These are phyloP conservation scores for Blastobotrys malaysiensis DNA, from an alignment of 1,139 yeast genomes.

Conservation along the genomic window DNA sequence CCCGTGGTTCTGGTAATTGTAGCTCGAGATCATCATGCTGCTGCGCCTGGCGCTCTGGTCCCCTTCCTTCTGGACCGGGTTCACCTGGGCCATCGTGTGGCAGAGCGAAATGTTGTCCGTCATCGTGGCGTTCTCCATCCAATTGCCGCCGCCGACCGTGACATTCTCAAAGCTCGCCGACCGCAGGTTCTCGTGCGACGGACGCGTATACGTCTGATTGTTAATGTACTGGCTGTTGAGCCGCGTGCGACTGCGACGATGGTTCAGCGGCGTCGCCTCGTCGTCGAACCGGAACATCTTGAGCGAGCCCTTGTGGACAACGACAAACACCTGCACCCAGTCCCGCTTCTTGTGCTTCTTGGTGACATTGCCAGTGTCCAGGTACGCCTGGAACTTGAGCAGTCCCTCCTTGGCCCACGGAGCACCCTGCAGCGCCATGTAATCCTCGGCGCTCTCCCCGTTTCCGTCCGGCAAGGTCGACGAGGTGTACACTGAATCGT, in stretches of 20 bases:
- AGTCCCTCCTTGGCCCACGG: slow-evolving; percentile 80
- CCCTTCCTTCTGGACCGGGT: slow-evolving; percentile 21
- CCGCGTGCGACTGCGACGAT: slow-evolving; percentile 45
- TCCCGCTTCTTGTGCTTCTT: slow-evolving; percentile 20
- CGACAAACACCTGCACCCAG: slow-evolving; percentile 32
- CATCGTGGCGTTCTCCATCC: slow-evolving; percentile 43
- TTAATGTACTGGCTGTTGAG: background rate
- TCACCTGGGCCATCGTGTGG: slow-evolving; percentile 32
- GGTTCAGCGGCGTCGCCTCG: slow-evolving; percentile 43
- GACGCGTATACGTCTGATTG: background rate
- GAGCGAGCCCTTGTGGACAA: slow-evolving; percentile 32
- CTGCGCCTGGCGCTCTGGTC: slow-evolving; percentile 4
- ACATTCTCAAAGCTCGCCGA: background rate
- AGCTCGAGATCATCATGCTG: slow-evolving; percentile 6
- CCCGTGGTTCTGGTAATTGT: background rate
- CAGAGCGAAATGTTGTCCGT: slow-evolving; percentile 29
- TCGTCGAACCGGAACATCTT: slow-evolving; percentile 30
- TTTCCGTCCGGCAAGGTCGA: slow-evolving; percentile 1
- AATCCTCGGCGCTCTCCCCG: slow-evolving; percentile 2
- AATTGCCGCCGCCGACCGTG: slow-evolving; percentile 58
- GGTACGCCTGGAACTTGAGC: slow-evolving; percentile 45
- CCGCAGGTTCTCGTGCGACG: background rate
- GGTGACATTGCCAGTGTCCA: slow-evolving; percentile 21
- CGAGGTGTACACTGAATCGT: background rate
- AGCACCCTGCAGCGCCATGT: slow-evolving; percentile 59